phyloP scores from a whole-genome alignment of 2,329 filamentous ascomycete genomes.

The Huntiella bhutanensis region DNA sequence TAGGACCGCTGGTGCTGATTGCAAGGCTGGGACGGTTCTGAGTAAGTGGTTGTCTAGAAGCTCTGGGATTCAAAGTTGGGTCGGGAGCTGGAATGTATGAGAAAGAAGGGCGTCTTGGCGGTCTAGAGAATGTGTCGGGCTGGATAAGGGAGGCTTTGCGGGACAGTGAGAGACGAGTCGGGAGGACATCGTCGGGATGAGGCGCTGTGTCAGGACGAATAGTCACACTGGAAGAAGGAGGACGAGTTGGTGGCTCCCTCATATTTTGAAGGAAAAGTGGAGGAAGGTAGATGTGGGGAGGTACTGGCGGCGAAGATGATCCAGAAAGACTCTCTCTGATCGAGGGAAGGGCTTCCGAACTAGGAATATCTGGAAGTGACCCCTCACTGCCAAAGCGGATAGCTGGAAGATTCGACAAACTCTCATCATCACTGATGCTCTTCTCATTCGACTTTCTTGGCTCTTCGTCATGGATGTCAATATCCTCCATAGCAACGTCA shows the following conservation, averaged over 20 bases:
- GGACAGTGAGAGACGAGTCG: constrained; percentile 5
- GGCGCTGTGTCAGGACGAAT: constrained; percentile 5
- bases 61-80: constrained; percentile 1
- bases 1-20: constrained; percentile 1
- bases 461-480: constrained; percentile 7
- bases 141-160: constrained; percentile 6
- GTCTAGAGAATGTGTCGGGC: constrained; percentile 1
- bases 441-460: background rate
- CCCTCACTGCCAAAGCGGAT: constrained; percentile 4
- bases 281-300: background rate
- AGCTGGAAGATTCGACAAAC: constrained; percentile 4
- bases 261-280: constrained; percentile 5
- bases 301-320: constrained; percentile 5
- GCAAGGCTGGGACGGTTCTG: background rate
- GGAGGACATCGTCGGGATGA: constrained; percentile 3
- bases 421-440: background rate
- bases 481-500: constrained; percentile 2
- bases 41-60: background rate
- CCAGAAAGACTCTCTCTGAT: constrained; percentile 5
- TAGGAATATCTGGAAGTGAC: constrained; percentile 9
- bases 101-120: background rate
- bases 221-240: background rate
- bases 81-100: constrained; percentile 2
- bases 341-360: constrained; percentile 11
- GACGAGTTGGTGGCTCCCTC: background rate